Evolutionary conservation across 2,329 filamentous ascomycete genomes (phyloP), one percentile per base, ranked within the genome.

Genomic region (Xylaria sp.): DNA sequence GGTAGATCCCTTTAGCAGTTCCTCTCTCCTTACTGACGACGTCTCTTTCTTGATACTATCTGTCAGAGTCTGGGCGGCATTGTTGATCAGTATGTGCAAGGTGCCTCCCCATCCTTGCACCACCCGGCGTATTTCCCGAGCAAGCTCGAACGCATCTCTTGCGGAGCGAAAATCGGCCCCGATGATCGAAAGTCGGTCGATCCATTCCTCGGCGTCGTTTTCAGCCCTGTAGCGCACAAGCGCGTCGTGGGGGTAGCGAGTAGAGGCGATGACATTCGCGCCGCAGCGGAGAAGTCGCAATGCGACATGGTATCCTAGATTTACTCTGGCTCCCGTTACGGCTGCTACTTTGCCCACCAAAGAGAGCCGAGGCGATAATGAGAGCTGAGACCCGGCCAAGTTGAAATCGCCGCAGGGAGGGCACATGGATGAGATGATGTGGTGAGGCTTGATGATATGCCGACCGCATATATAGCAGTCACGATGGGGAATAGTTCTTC

Each of bases 11-110:
- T 46, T 31, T 15, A 62, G 17, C 35, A 31, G 10, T 29, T 52
- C 25, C 17, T 62, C 59, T 15, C 44, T 40, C 13, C 31, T 27
- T 13, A 62, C 43, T 17, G 55, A 40, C 6, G 8, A 23, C 5
- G n/a, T 47, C 37, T 59, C 60, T 21, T 62, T 55, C 10, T 59
- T 37, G 29, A 59, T 52, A 11, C 55, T 56, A 15, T 62, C 60
- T 13, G 60, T 62, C 2, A 62, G 19, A 0, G 55, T 62, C 44
- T 62, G 55, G 7, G 60, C 60, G 15, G 55, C 55, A 31, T 62
- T 62, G 25, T 62, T 62, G 44, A 62, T 47, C 21, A 62, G 31
- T 29, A 62, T 62, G n/a, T 62, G 49, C 29, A 58, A 37, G 11
- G 19, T 41, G 17, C 49, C 60, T 38, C 60, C 55, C 60, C 60